Base-by-base conservation (phyloP, 2,329 filamentous ascomycete species). In the Aaosphaeria pasadenensis region DNA sequence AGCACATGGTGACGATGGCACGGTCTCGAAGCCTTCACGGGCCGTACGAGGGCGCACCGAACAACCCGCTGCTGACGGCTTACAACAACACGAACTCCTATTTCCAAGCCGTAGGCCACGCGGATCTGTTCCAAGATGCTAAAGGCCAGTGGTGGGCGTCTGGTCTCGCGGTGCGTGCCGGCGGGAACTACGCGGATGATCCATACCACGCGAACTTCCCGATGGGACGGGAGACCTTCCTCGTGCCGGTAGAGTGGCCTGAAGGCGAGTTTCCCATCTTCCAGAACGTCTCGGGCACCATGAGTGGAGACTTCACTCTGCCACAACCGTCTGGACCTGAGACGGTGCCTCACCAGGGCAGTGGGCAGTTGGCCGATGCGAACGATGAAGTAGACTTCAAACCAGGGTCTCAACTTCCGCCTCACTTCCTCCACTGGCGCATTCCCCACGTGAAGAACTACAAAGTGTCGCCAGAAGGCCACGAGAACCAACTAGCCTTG, bases 201-300 rank as follows among this genome's bases (percentile, higher is more conserved):
- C 17, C 17, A 24, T 24, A 24, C 17, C 17, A 24, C 17, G n/a
- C 7, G 2, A 46, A 35, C 2, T 59, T 58, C 44, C 60, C 63
- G 9, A 66, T 66, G 62, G 63, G 62, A n/a, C 57, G 60, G 2
- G 60, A 65, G 36, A 56, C 54, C 2, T 56, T 63, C 5, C 50
- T 64, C 2, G 49, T 55, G 5, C 60, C 60, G 5, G 58, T 63
- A 11, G 57, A 54, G 3, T 66, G 62, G 63, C 42, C 53, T 4
- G 46, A 48, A 7, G 57, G 54, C 29, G 50, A 61, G 5, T 83
- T 77, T 76, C 80, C 80, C 0, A 51, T 61, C 43, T 73, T 45
- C 5, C 33, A 36, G n/a, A 9, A 9, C 3, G 33, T 36, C n/a
- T n/a, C 9, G n/a, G 33, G 33, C 33, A 36, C 7, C 9, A 36